Evolutionary conservation across 768 basidiomycete genomes (phyloP).

Genomic region (Amanita thiersii): DNA sequence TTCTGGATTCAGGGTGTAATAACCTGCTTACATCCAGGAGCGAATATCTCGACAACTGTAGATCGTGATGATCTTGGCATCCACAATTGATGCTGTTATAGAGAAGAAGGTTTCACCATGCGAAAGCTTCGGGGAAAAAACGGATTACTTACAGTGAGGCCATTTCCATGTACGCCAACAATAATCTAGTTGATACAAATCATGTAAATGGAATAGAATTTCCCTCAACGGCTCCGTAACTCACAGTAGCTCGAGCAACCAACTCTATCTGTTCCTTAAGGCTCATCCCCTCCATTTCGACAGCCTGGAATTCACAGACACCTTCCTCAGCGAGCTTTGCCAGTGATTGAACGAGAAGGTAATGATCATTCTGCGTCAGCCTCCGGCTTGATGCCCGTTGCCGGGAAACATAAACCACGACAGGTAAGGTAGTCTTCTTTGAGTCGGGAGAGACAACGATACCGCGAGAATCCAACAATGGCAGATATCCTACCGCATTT

Average conservation of each 20-base stretch:
- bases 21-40: constrained; percentile 36
- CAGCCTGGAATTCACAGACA: constrained; percentile 38
- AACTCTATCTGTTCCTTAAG: constrained; percentile 57
- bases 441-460: constrained; percentile 11
- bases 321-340: constrained; percentile 40
- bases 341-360: constrained; percentile 38
- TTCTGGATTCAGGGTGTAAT: too few species aligned
- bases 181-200: constrained; percentile 39
- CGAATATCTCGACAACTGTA: constrained; percentile 67
- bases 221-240: too few species aligned
- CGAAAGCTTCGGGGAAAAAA: neutral
- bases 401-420: constrained; percentile 53
- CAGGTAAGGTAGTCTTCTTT: constrained; percentile 14
- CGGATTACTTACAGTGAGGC: constrained; percentile 39
- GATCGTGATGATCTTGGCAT: constrained; percentile 57
- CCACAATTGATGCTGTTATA: constrained; percentile 55
- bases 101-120: neutral
- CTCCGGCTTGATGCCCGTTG: constrained; percentile 36
- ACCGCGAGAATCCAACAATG: constrained; percentile 13
- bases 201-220: too few species aligned
- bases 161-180: constrained; percentile 63
- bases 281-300: constrained; percentile 31
- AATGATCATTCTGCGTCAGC: constrained; percentile 40
- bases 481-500: constrained; percentile 24
- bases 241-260: constrained; percentile 55